A percentile compares a stretch with the other conserved stretches of the same genome.
Evolutionary conservation across 2,329 filamentous ascomycete species (phyloP).

Genomic region (Amesomyces nigricolor): DNA sequence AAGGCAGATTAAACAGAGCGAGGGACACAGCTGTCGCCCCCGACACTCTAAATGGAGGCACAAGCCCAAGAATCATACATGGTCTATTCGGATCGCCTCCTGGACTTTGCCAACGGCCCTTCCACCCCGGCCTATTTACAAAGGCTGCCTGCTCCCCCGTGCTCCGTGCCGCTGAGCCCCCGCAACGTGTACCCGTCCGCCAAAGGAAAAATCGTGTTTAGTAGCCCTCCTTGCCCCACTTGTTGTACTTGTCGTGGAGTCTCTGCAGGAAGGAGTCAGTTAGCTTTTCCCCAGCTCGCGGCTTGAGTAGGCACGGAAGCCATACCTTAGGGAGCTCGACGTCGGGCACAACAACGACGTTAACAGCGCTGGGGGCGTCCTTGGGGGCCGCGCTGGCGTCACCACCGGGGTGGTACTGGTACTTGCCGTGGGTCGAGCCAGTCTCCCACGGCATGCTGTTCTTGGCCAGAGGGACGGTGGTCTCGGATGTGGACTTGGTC

Average conservation of each 20-base stretch:
- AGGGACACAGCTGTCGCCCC: no score
- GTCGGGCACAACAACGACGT: slow-evolving; percentile 89
- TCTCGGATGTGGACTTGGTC: slow-evolving; percentile 78
- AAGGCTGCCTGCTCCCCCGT: background rate
- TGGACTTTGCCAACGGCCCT: background rate
- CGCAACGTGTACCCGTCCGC: background rate
- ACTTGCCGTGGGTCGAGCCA: slow-evolving; percentile 57
- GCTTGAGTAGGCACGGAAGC: background rate
- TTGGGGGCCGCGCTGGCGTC: slow-evolving; percentile 69
- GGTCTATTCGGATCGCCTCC: slow-evolving; percentile 16
- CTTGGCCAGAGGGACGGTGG: slow-evolving; percentile 64
- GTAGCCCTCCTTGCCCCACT: slow-evolving; percentile 98
- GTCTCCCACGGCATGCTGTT: slow-evolving; percentile 90
- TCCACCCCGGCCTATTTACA: slow-evolving; percentile 21
- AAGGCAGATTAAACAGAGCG: no score
- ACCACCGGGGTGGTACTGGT: slow-evolving; percentile 79
- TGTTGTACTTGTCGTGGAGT: slow-evolving; percentile 97
- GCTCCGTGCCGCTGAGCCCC: background rate
- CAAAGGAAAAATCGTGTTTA: slow-evolving; percentile 33
- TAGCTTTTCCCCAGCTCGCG: slow-evolving; percentile 1
- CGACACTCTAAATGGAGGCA: no score
- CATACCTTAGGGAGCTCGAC: slow-evolving; percentile 85
- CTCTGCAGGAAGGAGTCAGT: slow-evolving; percentile 46
- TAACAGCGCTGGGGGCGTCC: slow-evolving; percentile 91
- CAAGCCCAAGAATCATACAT: slow-evolving; percentile 20